Conservation (phyloP, 768 basidiomycete genomes). For the Boletus huronensis region DNA sequence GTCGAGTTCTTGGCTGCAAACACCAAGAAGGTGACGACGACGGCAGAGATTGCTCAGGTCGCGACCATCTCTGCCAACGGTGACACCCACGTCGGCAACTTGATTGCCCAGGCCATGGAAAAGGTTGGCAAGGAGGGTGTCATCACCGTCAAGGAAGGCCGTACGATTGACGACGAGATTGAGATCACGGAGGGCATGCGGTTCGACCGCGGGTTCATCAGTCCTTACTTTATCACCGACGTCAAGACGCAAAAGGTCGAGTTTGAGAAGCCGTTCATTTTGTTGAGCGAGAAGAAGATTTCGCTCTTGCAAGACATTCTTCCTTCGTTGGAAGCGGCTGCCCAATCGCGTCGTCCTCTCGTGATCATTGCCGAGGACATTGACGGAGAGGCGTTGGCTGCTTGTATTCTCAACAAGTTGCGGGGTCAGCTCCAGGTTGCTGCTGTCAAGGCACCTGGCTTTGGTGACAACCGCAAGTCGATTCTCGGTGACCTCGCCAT, state of each 20-base stretch:
- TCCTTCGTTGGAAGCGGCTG: conserved; percentile 81
- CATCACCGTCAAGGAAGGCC: conserved; percentile 99
- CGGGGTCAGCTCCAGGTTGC: conserved; percentile 93
- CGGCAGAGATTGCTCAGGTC: conserved; percentile 96
- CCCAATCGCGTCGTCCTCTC: conserved; percentile 81
- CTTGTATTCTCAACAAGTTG: conserved; percentile 98
- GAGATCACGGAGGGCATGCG: conserved; percentile 99
- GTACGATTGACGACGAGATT: conserved; percentile 97
- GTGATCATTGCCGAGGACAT: conserved; percentile 97
- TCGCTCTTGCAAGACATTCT: conserved; percentile 92
- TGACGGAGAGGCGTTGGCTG: conserved; percentile 96
- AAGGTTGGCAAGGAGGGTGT: conserved; percentile 99
- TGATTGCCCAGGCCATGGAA: conserved; percentile 99
- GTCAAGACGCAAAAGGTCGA: conserved; percentile 95
- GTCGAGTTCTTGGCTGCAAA: conserved; percentile 85
- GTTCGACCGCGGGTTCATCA: conserved; percentile 98
- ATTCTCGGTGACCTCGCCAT: conserved; percentile 97
- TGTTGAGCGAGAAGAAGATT: conserved; percentile 98
- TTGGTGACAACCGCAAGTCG: conserved; percentile 98
- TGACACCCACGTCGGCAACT: conserved; percentile 85
- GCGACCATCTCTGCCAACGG: conserved; percentile 89
- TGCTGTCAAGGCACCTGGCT: conserved; percentile 96
- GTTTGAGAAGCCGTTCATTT: conserved; percentile 93
- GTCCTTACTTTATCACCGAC: conserved; percentile 97
- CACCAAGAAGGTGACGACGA: conserved; percentile 93